These are phyloP conservation scores for Candida saitoana DNA, from an alignment of 805 yeast genomes.

Conservation along the genomic window DNA sequence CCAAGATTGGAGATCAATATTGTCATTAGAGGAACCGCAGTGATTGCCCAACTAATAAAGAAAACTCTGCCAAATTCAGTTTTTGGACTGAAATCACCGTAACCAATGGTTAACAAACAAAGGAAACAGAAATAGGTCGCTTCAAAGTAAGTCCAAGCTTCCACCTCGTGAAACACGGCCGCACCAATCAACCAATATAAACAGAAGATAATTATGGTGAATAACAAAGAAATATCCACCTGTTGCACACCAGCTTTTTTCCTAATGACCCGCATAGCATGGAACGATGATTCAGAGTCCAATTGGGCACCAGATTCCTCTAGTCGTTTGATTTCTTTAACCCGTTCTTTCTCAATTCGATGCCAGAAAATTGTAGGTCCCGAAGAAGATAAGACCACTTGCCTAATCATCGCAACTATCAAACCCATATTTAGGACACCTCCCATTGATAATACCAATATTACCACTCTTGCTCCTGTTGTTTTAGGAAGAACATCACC, in stretches of 20 bases:
- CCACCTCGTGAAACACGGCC: conserved; percentile 52
- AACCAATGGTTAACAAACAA: conserved; percentile 78
- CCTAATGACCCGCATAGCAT: conserved; percentile 52
- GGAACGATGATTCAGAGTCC: conserved; percentile 48
- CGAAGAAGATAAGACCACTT: conserved; percentile 57
- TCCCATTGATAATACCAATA: conserved; percentile 58
- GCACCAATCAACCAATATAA: conserved; percentile 75
- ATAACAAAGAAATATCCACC: conserved; percentile 31
- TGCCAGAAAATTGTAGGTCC: conserved; percentile 67
- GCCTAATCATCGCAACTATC: conserved; percentile 64
- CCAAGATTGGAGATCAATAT: conserved; percentile 69
- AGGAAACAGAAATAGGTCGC: conserved; percentile 73
- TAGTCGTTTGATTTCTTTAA: conserved; percentile 17
- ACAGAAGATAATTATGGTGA: conserved; percentile 43
- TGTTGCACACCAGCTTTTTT: conserved; percentile 37
- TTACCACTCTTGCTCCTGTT: conserved; percentile 52
- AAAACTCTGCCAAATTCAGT: conserved; percentile 65
- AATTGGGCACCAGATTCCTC: conserved; percentile 16
- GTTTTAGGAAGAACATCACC: conserved; percentile 66
- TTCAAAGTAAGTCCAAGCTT: conserved; percentile 69
- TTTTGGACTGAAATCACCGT: conserved; percentile 69
- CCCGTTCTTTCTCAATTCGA: conserved; percentile 51
- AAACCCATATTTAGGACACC: conserved; percentile 76
- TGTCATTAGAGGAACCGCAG: conserved; percentile 87
- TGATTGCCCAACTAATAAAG: conserved; percentile 74